Evolutionary conservation across 2,329 filamentous ascomycete species (phyloP).

Genomic region (Microsporum ferrugineum): DNA sequence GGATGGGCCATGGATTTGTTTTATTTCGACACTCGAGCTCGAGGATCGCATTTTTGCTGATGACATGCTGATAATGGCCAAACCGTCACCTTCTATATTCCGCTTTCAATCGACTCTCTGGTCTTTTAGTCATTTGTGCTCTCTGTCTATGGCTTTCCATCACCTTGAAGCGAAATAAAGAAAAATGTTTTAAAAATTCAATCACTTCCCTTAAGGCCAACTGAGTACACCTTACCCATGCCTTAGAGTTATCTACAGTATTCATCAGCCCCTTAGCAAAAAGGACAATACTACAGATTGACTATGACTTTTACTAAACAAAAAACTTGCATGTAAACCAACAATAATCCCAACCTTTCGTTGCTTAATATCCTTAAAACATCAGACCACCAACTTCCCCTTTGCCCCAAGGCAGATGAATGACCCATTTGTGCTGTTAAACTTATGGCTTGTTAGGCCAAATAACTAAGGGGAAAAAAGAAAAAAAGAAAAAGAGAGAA

Average conservation of each 20-base stretch:
- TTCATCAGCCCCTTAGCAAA: not conserved
- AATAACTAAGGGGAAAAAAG: not conserved
- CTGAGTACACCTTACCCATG: not conserved
- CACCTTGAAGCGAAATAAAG: not conserved
- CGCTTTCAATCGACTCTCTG: not conserved
- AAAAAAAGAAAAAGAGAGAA: not conserved
- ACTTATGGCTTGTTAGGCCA: not conserved
- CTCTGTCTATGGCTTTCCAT: not conserved
- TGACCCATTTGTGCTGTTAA: not conserved
- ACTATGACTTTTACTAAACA: not conserved
- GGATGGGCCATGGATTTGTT: not conserved
- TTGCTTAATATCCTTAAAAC: not conserved
- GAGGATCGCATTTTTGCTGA: not conserved
- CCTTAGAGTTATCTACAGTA: not conserved
- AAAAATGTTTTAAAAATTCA: not conserved
- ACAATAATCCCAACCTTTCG: not conserved
- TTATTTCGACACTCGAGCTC: not conserved
- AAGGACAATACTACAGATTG: not conserved
- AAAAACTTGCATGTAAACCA: not conserved
- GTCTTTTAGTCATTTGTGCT: constrained; percentile 1
- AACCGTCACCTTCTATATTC: not conserved
- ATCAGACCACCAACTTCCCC: not conserved
- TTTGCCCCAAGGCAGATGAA: not conserved
- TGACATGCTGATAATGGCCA: not conserved
- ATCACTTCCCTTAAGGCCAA: not conserved